These are phyloP conservation scores for Dalbergia cultrata DNA, from an alignment of 306 rosid species.

Conservation along the genomic window DNA sequence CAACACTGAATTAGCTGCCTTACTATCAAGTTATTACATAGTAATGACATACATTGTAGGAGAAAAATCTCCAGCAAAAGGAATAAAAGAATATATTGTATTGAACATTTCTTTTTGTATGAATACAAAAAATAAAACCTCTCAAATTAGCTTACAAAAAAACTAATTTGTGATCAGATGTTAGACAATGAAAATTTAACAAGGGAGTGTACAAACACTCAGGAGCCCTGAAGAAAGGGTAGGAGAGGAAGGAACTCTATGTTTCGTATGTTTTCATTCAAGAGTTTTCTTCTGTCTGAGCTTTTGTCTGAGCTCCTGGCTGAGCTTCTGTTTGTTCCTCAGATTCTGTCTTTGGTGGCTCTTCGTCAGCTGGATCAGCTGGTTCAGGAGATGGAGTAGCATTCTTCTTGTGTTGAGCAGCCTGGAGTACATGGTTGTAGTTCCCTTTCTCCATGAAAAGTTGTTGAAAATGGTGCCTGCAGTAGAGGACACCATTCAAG, in stretches of 20 bases:
- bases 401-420: constrained; percentile 67
- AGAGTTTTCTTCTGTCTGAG: constrained; percentile 35
- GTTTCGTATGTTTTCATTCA: constrained; percentile 26
- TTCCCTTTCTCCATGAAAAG: constrained; percentile 98
- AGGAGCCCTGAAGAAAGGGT: neutral
- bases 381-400: constrained; percentile 60
- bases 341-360: constrained; percentile 33
- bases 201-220: constrained; percentile 34
- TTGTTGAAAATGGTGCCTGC: constrained; percentile 90
- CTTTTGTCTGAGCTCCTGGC: neutral
- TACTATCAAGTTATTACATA: constrained; percentile 44
- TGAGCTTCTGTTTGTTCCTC: neutral
- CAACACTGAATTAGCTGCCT: constrained; percentile 31
- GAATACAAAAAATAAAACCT: constrained; percentile 48
- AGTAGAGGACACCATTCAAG: constrained; percentile 91
- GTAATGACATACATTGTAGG: constrained; percentile 26
- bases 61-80: constrained; percentile 20
- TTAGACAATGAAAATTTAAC: constrained; percentile 41
- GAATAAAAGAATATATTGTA: constrained; percentile 36
- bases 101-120: constrained; percentile 35
- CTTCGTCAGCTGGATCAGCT: constrained; percentile 24
- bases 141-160: constrained; percentile 47
- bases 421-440: constrained; percentile 76
- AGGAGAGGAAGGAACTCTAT: constrained; percentile 13
- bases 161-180: constrained; percentile 49